Base-by-base conservation (phyloP, 1,139 yeast genomes). In the Nakaseomyces sp. region DNA sequence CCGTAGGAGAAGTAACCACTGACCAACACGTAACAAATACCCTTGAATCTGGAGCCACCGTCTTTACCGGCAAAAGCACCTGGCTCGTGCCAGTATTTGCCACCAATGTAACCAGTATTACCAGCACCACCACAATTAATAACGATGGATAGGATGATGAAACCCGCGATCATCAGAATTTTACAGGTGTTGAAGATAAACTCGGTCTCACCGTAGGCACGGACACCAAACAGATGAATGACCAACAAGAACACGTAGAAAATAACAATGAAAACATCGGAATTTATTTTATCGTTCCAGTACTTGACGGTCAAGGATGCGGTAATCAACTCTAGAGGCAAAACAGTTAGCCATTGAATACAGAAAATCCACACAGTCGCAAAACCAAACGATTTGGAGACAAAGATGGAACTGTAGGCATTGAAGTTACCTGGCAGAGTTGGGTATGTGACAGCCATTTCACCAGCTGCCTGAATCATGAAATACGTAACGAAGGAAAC, bases 1-100 rank as follows among this genome's bases (percentile, higher is more conserved):
- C 87, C 86, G 56, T 83, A 81, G 3, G 95, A 77, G 66, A 85
- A 87, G 17, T 93, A 89, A 37, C 91, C 91, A 30, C 81, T 74
- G 41, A 86, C 84, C 54, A 87, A 82, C 16, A 81, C 85, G 9
- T 83, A 72, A 58, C 88, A 79, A 25, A 86, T 79, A 53, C 95
- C 95, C 60, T 85, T 85, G 69, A 74, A 83, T 50, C 50, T 47
- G 15, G 47, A 44, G 16, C 45, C 47, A 6, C 49, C 40, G 22
- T 45, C 30, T 29, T 50, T 52, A 37, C 47, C 46, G 3, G 52
- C 54, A 37, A 57, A 56, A 2, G 94, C 74, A 41, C 83, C 84
- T 2, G 82, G 81, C 43, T 67, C 54, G 42, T 68, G 69, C 81
- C 82, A 79, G 59, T 76, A 72, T 49, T 62, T 66, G 16, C 72